Conservation (phyloP, 176 grass and related monocot species). For the Aechmea fasciata region DNA sequence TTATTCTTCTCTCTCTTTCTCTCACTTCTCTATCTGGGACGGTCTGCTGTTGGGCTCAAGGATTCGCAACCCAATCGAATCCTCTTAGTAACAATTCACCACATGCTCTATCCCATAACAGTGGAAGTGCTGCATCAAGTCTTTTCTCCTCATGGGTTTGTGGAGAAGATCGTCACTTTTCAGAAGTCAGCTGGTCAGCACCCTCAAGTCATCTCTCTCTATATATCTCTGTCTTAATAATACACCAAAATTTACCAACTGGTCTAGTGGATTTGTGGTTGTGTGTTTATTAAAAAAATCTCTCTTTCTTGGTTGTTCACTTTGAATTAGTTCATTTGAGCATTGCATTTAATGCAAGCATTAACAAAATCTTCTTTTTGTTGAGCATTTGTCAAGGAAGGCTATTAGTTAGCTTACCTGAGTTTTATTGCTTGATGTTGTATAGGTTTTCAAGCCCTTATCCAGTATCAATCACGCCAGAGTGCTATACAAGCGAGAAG, state of each 20-base stretch:
- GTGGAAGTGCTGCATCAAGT: conserved; percentile 98
- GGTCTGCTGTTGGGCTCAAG: conserved; percentile 42
- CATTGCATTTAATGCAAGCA: neutral
- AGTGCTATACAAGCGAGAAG: conserved; percentile 76
- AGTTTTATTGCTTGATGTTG: conserved; percentile 3
- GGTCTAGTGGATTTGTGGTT: conserved; percentile 7
- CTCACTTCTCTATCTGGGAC: conserved; percentile 37
- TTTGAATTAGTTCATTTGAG: conserved; percentile 1
- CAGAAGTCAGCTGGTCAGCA: conserved; percentile 96
- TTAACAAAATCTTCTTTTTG: neutral
- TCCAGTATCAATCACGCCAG: conserved; percentile 70
- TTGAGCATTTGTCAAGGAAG: neutral
- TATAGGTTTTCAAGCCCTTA: conserved; percentile 91
- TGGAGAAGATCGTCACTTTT: conserved; percentile 99
- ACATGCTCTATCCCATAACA: conserved; percentile 99
- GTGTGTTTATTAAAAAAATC: neutral
- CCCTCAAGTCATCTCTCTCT: conserved; percentile 27
- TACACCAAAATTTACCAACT: neutral
- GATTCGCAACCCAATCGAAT: conserved; percentile 97
- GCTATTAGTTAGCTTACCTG: conserved; percentile 12
- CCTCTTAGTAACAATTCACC: conserved; percentile 98
- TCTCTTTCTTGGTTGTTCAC: neutral
- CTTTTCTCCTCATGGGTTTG: conserved; percentile 94
- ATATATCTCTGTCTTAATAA: neutral
- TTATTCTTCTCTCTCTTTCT: conserved; percentile 52